These are phyloP conservation scores for Fusarium sp. DNA, from an alignment of 2,329 filamentous ascomycete genomes.

Conservation along the genomic window DNA sequence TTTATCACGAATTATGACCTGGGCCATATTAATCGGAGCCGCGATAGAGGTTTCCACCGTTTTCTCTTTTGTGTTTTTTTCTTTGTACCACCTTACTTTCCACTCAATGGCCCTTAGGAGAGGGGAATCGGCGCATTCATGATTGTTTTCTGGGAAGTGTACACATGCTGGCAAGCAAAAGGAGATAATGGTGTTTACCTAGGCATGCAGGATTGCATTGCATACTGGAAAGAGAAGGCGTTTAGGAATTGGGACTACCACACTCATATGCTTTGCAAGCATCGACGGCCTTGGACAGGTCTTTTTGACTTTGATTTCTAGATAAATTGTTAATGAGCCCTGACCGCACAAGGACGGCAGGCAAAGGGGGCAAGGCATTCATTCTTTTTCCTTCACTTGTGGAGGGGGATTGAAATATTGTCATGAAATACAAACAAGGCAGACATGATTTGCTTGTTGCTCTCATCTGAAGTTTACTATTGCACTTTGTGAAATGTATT, in stretches of 20 bases:
- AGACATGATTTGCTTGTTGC: slow-evolving; percentile 31
- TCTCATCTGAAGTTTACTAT: neutral
- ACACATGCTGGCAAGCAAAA: slow-evolving; percentile 37
- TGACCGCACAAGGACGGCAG: slow-evolving; percentile 31
- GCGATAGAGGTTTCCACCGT: slow-evolving; percentile 36
- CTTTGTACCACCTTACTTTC: slow-evolving; percentile 32
- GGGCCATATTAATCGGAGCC: slow-evolving; percentile 29
- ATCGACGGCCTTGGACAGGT: slow-evolving; percentile 38
- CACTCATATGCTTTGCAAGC: slow-evolving; percentile 35
- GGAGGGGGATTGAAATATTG: slow-evolving; percentile 22
- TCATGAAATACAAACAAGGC: slow-evolving; percentile 32
- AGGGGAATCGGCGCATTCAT: slow-evolving; percentile 28
- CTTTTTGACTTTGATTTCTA: slow-evolving; percentile 31
- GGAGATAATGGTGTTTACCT: slow-evolving; percentile 37
- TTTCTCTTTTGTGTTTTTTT: slow-evolving; percentile 18
- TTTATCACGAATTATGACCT: slow-evolving; percentile 41
- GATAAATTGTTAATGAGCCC: slow-evolving; percentile 42
- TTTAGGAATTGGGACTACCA: slow-evolving; percentile 30
- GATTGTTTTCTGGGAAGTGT: slow-evolving; percentile 18
- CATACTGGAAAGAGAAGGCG: slow-evolving; percentile 34
- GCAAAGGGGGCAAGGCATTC: slow-evolving; percentile 7
- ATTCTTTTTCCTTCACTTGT: slow-evolving; percentile 15
- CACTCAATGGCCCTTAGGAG: slow-evolving; percentile 30
- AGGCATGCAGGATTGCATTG: slow-evolving; percentile 36
- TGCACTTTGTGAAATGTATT: neutral